Evolutionary conservation across 2,329 filamentous ascomycete genomes (phyloP).

Genomic region (Neofusicoccum kwambonambiense): DNA sequence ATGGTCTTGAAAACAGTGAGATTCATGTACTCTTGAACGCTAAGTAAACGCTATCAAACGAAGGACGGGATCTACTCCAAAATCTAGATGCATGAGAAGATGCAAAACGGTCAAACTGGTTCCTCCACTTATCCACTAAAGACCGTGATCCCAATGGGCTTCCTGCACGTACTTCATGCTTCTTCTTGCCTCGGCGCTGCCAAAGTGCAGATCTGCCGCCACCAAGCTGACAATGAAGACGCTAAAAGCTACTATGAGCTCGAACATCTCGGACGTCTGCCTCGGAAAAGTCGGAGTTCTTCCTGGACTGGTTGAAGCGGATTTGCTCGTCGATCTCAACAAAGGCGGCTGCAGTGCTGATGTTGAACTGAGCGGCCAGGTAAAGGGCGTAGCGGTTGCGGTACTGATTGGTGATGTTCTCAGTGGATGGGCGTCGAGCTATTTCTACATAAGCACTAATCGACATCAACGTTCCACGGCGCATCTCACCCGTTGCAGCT

Average conservation of each 20-base stretch:
- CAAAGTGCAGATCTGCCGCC: conserved; percentile 14
- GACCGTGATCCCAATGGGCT: background rate
- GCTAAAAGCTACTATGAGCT: conserved; percentile 16
- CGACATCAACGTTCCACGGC: background rate
- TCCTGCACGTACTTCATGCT: conserved; percentile 2
- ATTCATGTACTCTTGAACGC: background rate
- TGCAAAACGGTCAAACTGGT: background rate
- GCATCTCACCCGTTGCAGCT: background rate
- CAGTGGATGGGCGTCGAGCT: conserved; percentile 7
- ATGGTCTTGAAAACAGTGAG: background rate
- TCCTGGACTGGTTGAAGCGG: conserved; percentile 6
- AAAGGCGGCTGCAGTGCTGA: conserved; percentile 38
- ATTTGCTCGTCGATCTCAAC: conserved; percentile 38
- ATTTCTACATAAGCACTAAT: background rate
- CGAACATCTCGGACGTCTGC: conserved; percentile 18
- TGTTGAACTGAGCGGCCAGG: conserved; percentile 40
- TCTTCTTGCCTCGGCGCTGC: conserved; percentile 10
- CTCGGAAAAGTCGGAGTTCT: conserved; percentile 1
- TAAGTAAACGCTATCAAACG: background rate
- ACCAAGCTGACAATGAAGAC: conserved; percentile 16
- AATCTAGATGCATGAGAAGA: background rate
- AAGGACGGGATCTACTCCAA: background rate
- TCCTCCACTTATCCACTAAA: background rate
- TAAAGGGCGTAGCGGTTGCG: conserved; percentile 40
- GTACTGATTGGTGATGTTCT: conserved; percentile 24